Base-by-base conservation (phyloP, 495 filamentous ascomycete species). In the Eremomyces bilateralis region DNA sequence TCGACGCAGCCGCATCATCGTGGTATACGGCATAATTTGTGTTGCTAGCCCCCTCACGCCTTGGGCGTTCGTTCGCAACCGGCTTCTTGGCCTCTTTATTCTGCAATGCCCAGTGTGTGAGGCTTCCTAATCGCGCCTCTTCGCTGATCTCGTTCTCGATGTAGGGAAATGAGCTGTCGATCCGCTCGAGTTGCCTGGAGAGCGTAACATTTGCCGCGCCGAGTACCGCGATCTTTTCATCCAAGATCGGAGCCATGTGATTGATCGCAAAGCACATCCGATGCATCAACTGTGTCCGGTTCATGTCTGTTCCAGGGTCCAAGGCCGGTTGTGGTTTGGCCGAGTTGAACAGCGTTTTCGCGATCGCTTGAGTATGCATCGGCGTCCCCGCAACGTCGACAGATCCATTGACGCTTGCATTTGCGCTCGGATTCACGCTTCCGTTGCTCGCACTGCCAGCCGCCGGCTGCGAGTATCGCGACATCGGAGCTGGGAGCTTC, bases 201-300 rank as follows among this genome's bases (percentile, higher is more conserved):
- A 95, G 66, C 34, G 82, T 76, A 36, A 91, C 79, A 42, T 79
- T 80, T 29, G 90, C 84, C 3, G 82, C 84, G 2, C 74, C 72
- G 27, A 94, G 74, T 34, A 95, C 83, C 41, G 91, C 84, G 40
- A 90, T 92, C 55, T 99, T 99, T 56, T 97, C 88, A 44, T 95
- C 90, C 21, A 92, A 59, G 0, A 79, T 79, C 37, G 76, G 65
- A 41, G 92, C 67, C 54, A 94, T 72, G 39, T 84, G 76, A 54
- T 39, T 61, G 31, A 39, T 46, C 19, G 41, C 43, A 34, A 24
- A 44, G 24, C 35, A 52, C 37, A 48, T 43, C 20, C 42, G 46
- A 39, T 57, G 65, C 50, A 85, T 82, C 13, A 81, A 59, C 40
- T 67, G 59, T 24, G 72, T 75, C 34, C 60, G 59, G 15, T 63